These are phyloP conservation scores for Sporisorium iseilematis-ciliati DNA, from an alignment of 1,284 basidiomycete genomes.

Conservation along the genomic window DNA sequence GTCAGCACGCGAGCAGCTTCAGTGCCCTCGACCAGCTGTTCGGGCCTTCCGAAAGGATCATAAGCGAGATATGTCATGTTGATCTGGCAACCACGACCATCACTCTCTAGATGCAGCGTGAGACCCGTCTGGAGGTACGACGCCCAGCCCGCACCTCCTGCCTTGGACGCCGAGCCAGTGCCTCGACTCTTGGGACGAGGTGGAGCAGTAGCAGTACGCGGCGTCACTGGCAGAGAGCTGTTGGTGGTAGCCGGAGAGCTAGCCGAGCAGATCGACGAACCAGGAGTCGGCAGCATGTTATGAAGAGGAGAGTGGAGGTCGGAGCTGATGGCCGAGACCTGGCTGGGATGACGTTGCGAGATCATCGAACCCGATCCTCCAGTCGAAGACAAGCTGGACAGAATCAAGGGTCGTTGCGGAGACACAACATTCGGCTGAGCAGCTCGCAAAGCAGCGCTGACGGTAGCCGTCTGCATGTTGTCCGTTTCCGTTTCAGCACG, in stretches of 20 bases:
- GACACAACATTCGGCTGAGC: not conserved
- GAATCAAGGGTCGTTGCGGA: constrained; percentile 9
- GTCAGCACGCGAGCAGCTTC: constrained; percentile 23
- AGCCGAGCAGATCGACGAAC: constrained; percentile 36
- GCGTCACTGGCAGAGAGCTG: constrained; percentile 37
- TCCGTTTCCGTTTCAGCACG: constrained; percentile 9
- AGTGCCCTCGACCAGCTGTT: constrained; percentile 39
- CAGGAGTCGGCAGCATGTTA: constrained; percentile 32
- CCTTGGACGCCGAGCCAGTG: constrained; percentile 13
- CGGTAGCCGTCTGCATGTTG: constrained; percentile 21
- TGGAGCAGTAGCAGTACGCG: constrained; percentile 16
- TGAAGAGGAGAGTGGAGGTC: constrained; percentile 18
- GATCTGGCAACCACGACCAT: constrained; percentile 35
- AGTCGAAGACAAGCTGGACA: constrained; percentile 3
- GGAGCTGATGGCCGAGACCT: constrained; percentile 34
- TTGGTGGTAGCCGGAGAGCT: constrained; percentile 32
- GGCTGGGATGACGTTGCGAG: constrained; percentile 26
- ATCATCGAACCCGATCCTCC: not conserved
- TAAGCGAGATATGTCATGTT: constrained; percentile 57
- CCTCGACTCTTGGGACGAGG: constrained; percentile 42
- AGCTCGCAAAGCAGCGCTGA: constrained; percentile 4
- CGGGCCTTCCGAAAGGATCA: constrained; percentile 60
- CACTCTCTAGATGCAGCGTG: constrained; percentile 58
- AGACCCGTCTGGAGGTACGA: constrained; percentile 56
- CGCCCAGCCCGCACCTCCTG: constrained; percentile 53